Conservation (phyloP, 1,284 basidiomycete genomes). For the Rhodotorula sp. region DNA sequence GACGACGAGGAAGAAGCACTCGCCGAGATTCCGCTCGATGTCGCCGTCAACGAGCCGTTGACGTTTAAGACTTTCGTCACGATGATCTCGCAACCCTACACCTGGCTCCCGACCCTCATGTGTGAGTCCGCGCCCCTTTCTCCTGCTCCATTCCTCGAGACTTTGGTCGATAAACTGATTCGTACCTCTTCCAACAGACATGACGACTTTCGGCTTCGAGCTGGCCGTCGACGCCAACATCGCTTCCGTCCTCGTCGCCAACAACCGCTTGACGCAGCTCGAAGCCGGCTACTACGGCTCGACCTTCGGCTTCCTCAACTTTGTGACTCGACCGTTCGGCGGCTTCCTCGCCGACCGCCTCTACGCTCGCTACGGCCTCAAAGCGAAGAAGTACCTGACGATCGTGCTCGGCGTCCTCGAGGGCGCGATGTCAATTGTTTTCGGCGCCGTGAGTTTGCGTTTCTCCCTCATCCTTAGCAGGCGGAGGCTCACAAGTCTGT, state of each 20-base stretch:
- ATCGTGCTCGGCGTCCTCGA: constrained; percentile 43
- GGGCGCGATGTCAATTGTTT: constrained; percentile 20
- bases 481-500: too few relatives aligned
- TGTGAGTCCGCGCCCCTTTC: constrained; percentile 47
- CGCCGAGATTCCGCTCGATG: constrained; percentile 49
- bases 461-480: too few relatives aligned
- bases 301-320: constrained; percentile 47
- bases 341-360: constrained; percentile 27
- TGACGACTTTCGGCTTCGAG: constrained; percentile 57
- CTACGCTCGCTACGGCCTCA: constrained; percentile 52
- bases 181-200: neutral
- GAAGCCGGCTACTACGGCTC: constrained; percentile 58
- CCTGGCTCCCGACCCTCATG: constrained; percentile 60
- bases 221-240: constrained; percentile 61
- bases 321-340: constrained; percentile 29
- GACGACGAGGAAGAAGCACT: constrained; percentile 14
- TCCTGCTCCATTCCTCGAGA: neutral
- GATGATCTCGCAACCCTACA: constrained; percentile 56
- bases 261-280: constrained; percentile 52
- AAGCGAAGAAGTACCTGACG: constrained; percentile 59
- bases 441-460: constrained; percentile 4
- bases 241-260: constrained; percentile 54
- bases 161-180: neutral
- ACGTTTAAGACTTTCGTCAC: constrained; percentile 50
- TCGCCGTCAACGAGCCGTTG: constrained; percentile 57